Conservation (phyloP, 352 stramenopile genomes). For the Pythium angustatum region DNA sequence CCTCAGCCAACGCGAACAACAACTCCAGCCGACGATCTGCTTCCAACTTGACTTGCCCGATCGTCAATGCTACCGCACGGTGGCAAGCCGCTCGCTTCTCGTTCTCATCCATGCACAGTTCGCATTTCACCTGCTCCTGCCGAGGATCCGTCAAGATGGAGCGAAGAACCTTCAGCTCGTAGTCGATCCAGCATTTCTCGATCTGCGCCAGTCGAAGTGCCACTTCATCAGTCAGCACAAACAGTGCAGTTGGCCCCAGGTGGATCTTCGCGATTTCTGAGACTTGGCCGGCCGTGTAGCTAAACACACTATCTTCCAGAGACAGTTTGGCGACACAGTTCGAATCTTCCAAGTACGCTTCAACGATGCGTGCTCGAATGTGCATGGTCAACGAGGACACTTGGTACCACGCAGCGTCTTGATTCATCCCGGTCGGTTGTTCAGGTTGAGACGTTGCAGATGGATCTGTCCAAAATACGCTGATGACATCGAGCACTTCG, state of each 20-base stretch:
- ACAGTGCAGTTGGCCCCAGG: conserved; percentile 76
- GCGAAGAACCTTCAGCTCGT: conserved; percentile 64
- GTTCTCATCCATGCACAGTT: conserved; percentile 68
- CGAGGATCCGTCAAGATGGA: conserved; percentile 31
- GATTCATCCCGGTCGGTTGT: neutral
- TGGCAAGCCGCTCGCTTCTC: conserved; percentile 55
- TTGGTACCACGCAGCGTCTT: conserved; percentile 47
- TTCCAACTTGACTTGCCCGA: conserved; percentile 87
- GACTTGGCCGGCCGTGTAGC: conserved; percentile 59
- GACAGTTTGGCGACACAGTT: conserved; percentile 87
- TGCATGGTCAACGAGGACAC: conserved; percentile 70
- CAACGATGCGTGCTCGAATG: conserved; percentile 77
- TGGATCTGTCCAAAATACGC: conserved; percentile 64
- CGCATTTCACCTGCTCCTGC: conserved; percentile 41
- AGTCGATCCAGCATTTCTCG: conserved; percentile 76
- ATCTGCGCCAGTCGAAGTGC: conserved; percentile 82
- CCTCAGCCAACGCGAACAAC: conserved; percentile 80
- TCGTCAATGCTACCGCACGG: conserved; percentile 58
- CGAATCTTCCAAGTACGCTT: conserved; percentile 86
- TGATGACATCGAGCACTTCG: conserved; percentile 70
- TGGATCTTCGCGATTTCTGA: conserved; percentile 71
- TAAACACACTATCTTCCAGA: conserved; percentile 75
- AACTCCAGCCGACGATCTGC: conserved; percentile 79
- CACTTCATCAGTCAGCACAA: conserved; percentile 86
- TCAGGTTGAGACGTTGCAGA: conserved; percentile 17